Percentiles rank a stretch among this genome's conserved stretches.
Conservation (phyloP, 1,139 yeast species). For the Chernovozyma sophiae-reginae region DNA sequence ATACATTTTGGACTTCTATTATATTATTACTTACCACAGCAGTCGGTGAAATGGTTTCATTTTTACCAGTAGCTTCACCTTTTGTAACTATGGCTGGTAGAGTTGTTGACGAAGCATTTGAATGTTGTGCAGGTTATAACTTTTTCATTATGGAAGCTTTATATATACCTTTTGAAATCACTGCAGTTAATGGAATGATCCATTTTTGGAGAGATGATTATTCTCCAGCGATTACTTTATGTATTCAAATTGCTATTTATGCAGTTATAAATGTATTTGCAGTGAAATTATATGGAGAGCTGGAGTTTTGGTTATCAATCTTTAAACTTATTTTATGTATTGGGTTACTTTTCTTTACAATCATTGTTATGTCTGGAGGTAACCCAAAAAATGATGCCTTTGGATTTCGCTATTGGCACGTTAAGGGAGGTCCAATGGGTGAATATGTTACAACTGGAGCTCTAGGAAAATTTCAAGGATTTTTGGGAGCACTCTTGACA, state of each 20-base stretch:
- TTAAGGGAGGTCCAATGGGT: slow-evolving; percentile 47
- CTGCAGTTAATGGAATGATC: slow-evolving; percentile 72
- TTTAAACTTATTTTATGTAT: slow-evolving; percentile 68
- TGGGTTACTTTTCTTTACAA: slow-evolving; percentile 70
- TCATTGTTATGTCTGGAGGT: slow-evolving; percentile 82
- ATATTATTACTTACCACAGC: slow-evolving; percentile 61
- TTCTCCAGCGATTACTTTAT: slow-evolving; percentile 61
- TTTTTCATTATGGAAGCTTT: slow-evolving; percentile 75
- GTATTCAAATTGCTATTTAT: slow-evolving; percentile 60
- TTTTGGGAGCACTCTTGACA: slow-evolving; percentile 55
- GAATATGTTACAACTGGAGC: slow-evolving; percentile 52
- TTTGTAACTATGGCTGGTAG: slow-evolving; percentile 53
- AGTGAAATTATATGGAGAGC: slow-evolving; percentile 70
- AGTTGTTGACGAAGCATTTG: slow-evolving; percentile 63
- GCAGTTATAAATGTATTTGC: slow-evolving; percentile 65
- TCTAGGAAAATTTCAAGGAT: slow-evolving; percentile 69
- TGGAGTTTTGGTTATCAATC: slow-evolving; percentile 76
- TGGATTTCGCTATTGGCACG: slow-evolving; percentile 65
- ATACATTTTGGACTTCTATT: slow-evolving; percentile 45
- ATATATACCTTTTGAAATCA: slow-evolving; percentile 76
- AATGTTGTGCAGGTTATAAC: slow-evolving; percentile 76
- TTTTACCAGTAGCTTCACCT: slow-evolving; percentile 67
- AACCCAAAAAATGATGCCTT: slow-evolving; percentile 63
- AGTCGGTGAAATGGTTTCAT: slow-evolving; percentile 81
- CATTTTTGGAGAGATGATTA: slow-evolving; percentile 79